Percentiles rank a stretch among this genome's conserved stretches.
These are phyloP conservation scores for Geotrichum carabidarum DNA, from an alignment of 1,139 yeast species.

Conservation along the genomic window DNA sequence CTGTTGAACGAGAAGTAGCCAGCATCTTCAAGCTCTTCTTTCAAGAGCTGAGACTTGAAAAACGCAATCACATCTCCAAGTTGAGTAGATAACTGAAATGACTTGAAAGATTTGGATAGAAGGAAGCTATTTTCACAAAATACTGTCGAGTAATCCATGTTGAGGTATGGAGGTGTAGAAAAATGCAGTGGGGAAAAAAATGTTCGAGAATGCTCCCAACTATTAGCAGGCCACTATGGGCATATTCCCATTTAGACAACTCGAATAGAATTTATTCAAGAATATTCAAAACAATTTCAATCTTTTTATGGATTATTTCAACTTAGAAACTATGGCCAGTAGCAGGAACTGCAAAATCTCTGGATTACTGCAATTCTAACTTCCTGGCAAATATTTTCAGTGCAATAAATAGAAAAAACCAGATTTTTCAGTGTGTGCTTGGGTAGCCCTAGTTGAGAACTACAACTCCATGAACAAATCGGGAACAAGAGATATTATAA, in stretches of 20 bases:
- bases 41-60: constrained; percentile 10
- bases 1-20: constrained; percentile 16
- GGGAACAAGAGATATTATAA: no score
- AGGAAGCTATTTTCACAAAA: constrained; percentile 11
- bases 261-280: no score
- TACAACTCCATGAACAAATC: not conserved
- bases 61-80: constrained; percentile 2
- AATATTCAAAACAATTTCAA: no score
- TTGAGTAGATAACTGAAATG: constrained; percentile 2
- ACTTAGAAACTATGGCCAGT: no score
- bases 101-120: not conserved
- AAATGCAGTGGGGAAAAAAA: not conserved
- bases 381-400: not conserved
- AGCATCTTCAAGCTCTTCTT: not conserved
- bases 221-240: no score
- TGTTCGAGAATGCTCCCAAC: no score
- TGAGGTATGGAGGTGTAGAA: not conserved
- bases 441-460: no score
- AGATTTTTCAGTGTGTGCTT: no score
- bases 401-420: not conserved
- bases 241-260: no score
- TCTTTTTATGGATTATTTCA: no score
- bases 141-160: constrained; percentile 6
- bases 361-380: no score
- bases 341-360: no score